phyloP scores from a whole-genome alignment of 805 yeast genomes.

The Candida peoriensis region DNA sequence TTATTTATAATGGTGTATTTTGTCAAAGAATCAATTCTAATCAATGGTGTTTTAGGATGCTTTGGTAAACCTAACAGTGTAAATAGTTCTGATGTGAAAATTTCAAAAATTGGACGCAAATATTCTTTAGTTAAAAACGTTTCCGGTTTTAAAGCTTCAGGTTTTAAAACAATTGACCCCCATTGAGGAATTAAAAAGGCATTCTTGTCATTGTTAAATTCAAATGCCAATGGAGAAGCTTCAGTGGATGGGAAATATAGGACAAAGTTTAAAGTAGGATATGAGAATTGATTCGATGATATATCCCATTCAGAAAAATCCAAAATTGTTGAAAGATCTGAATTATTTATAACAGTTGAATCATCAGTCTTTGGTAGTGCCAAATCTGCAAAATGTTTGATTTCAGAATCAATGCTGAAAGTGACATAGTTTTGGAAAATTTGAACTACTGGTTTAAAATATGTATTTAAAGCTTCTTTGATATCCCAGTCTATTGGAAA shows the following conservation, averaged over 20 bases:
- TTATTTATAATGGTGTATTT: constrained; percentile 57
- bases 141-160: constrained; percentile 23
- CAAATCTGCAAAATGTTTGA: constrained; percentile 52
- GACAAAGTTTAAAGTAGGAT: constrained; percentile 69
- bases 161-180: constrained; percentile 57
- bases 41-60: constrained; percentile 50
- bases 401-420: constrained; percentile 74
- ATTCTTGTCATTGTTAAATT: constrained; percentile 26
- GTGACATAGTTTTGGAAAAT: constrained; percentile 53
- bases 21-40: constrained; percentile 61
- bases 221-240: constrained; percentile 45
- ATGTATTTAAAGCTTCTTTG: constrained; percentile 41
- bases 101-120: constrained; percentile 54
- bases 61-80: constrained; percentile 66
- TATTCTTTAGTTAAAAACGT: constrained; percentile 35
- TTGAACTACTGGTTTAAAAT: constrained; percentile 52
- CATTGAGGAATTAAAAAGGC: constrained; percentile 78
- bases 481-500: constrained; percentile 71
- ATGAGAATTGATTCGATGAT: constrained; percentile 45
- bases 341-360: constrained; percentile 31
- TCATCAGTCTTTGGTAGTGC: constrained; percentile 22
- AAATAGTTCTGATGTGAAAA: constrained; percentile 71
- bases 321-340: constrained; percentile 67
- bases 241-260: constrained; percentile 55
- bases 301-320: constrained; percentile 86